These are phyloP conservation scores for Tolypocladium ovalisporum DNA, from an alignment of 2,329 filamentous ascomycete genomes.

Conservation along the genomic window DNA sequence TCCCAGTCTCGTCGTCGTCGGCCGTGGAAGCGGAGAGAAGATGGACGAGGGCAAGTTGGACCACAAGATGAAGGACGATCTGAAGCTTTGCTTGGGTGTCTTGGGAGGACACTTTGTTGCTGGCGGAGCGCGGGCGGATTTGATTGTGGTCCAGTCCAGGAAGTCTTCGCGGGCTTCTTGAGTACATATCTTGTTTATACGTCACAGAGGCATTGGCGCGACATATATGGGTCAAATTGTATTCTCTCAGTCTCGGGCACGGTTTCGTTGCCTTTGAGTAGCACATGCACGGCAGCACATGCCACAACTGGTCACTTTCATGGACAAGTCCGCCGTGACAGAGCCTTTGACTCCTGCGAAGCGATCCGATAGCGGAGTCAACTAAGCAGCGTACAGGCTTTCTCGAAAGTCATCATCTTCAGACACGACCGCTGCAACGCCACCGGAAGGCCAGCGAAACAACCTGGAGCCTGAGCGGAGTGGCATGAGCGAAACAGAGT, in stretches of 20 bases:
- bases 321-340: not conserved
- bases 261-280: not conserved
- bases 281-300: not conserved
- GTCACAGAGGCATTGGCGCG: not conserved
- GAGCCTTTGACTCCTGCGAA: no score
- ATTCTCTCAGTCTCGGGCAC: not conserved
- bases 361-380: no score
- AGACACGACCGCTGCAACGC: no score
- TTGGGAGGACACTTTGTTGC: slow-evolving; percentile 12
- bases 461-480: no score
- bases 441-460: no score
- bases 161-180: not conserved
- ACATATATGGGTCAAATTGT: not conserved
- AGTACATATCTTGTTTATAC: not conserved
- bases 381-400: no score
- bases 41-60: slow-evolving; percentile 12
- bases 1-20: slow-evolving; percentile 12
- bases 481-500: no score
- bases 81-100: slow-evolving; percentile 11
- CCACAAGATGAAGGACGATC: slow-evolving; percentile 7
- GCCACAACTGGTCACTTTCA: not conserved
- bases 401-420: no score
- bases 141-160: slow-evolving; percentile 21
- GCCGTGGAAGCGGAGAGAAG: slow-evolving; percentile 7
- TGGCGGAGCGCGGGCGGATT: slow-evolving; percentile 10